Conservation (phyloP, 345 rosid species). For the Arabis hirsuta region DNA sequence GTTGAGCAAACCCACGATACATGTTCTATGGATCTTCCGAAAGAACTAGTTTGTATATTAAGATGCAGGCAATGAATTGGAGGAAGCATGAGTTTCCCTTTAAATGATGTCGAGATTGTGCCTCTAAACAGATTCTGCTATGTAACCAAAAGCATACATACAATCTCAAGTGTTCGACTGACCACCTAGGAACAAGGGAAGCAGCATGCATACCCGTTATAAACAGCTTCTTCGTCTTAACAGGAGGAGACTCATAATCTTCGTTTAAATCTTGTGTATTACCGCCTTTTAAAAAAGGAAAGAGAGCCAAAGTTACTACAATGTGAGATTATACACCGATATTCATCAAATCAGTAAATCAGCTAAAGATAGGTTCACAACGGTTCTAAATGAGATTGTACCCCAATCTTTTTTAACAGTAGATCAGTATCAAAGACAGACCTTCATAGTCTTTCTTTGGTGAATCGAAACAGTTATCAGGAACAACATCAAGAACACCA, state of each 20-base stretch:
- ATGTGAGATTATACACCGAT: neutral
- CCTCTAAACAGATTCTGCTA: slow-evolving; percentile 4
- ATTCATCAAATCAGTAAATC: slow-evolving; percentile 27
- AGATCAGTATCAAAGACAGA: slow-evolving; percentile 35
- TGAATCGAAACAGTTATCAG: slow-evolving; percentile 65
- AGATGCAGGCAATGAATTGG: neutral
- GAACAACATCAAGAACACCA: slow-evolving; percentile 81
- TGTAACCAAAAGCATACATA: slow-evolving; percentile 19
- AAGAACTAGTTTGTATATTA: neutral
- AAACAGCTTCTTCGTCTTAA: slow-evolving; percentile 85
- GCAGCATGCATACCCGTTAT: slow-evolving; percentile 65
- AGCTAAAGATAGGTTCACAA: neutral
- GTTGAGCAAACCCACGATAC: slow-evolving; percentile 16
- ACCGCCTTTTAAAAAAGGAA: slow-evolving; percentile 21
- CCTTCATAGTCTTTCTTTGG: slow-evolving; percentile 81
- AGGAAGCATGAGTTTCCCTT: slow-evolving; percentile 13
- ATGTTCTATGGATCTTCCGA: slow-evolving; percentile 23
- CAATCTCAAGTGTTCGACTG: neutral
- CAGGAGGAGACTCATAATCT: slow-evolving; percentile 46
- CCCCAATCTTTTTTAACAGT: neutral
- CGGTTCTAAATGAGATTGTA: neutral
- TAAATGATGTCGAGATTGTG: slow-evolving; percentile 3
- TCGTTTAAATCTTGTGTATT: slow-evolving; percentile 21
- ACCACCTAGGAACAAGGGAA: no score
- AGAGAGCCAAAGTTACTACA: slow-evolving; percentile 23